Evolutionary conservation across 805 yeast genomes (phyloP).

Genomic region (Wickerhamomyces silvicola): DNA sequence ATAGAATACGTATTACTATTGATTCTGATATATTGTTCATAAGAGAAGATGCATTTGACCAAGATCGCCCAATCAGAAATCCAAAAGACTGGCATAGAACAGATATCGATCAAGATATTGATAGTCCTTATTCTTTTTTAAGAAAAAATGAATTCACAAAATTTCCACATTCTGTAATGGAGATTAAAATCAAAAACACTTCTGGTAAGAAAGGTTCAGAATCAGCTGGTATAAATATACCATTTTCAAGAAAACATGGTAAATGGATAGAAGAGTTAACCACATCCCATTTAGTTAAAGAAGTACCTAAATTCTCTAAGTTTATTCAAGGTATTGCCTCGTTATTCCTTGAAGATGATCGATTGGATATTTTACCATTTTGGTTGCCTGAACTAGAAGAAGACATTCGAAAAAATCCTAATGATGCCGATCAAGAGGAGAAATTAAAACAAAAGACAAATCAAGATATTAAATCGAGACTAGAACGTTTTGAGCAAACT

Average conservation of each 20-base stretch:
- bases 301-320: constrained; percentile 89
- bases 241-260: constrained; percentile 42
- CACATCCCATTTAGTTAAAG: constrained; percentile 78
- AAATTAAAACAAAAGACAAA: constrained; percentile 45
- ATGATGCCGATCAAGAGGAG: constrained; percentile 67
- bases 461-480: constrained; percentile 30
- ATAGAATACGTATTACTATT: constrained; percentile 80
- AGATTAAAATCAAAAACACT: constrained; percentile 60
- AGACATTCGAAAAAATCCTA: constrained; percentile 73
- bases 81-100: constrained; percentile 87
- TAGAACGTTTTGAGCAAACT: constrained; percentile 24
- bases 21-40: constrained; percentile 85
- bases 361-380: constrained; percentile 83
- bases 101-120: constrained; percentile 76
- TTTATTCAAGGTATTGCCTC: constrained; percentile 90
- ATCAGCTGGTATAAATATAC: constrained; percentile 28
- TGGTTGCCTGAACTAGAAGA: constrained; percentile 90
- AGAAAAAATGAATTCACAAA: constrained; percentile 81
- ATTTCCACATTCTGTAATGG: constrained; percentile 86
- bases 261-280: constrained; percentile 87
- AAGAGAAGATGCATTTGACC: constrained; percentile 86
- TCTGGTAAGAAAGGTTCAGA: constrained; percentile 29
- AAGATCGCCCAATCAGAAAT: constrained; percentile 81
- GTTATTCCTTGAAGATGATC: constrained; percentile 83
- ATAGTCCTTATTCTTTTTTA: constrained; percentile 62